phyloP scores from a whole-genome alignment of 2,329 filamentous ascomycete species.

The Cercospora sesami region DNA sequence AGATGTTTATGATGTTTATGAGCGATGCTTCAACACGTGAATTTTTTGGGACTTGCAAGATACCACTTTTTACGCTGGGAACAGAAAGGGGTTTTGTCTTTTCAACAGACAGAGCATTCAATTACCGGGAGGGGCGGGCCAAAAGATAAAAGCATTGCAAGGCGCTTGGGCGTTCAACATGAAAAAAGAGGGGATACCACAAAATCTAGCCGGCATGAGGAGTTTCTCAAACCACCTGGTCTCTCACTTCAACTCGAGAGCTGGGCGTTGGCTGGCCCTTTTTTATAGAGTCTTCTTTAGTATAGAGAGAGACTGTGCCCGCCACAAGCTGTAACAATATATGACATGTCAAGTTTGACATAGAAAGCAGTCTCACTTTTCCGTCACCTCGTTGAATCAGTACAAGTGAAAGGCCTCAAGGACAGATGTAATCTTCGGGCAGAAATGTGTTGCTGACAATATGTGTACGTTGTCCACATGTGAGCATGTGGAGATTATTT shows the following conservation, averaged over 20 bases:
- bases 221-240: not conserved
- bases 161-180: constrained; percentile 33
- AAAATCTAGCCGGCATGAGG: constrained; percentile 14
- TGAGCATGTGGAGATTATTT: too few species aligned
- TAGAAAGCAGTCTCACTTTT: not conserved
- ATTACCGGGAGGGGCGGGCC: not conserved
- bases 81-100: constrained; percentile 22
- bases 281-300: constrained; percentile 8
- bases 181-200: not conserved
- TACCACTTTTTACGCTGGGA: constrained; percentile 17
- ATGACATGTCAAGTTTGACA: constrained; percentile 4
- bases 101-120: constrained; percentile 24
- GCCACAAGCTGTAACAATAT: constrained; percentile 19
- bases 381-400: not conserved
- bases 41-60: constrained; percentile 21
- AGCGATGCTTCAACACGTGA: constrained; percentile 31
- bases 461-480: too few species aligned
- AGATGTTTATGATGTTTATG: constrained; percentile 24
- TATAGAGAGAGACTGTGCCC: constrained; percentile 20
- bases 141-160: constrained; percentile 29
- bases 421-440: too few species aligned
- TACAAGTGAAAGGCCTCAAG: too few species aligned
- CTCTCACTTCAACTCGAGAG: constrained; percentile 28
- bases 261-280: constrained; percentile 19
- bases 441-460: too few species aligned